A percentile compares a stretch with the other conserved stretches of the same genome.
phyloP scores from a whole-genome alignment of 1,284 basidiomycete genomes.

The Puccinia coronata region DNA sequence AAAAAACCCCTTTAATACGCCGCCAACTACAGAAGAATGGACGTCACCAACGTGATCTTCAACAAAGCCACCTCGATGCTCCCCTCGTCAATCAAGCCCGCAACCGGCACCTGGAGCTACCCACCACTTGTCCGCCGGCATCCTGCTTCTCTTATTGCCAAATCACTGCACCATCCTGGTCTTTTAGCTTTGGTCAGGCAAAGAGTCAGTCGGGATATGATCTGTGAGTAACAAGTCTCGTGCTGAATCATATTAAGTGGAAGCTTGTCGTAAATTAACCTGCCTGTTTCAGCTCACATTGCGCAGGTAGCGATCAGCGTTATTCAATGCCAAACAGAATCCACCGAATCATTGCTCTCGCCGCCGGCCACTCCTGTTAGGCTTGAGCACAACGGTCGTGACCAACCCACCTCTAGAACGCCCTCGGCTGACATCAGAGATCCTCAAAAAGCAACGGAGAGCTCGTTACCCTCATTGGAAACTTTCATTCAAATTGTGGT shows the following conservation, averaged over 20 bases:
- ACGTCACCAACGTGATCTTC: constrained; percentile 4
- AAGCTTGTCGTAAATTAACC: too few relatives aligned
- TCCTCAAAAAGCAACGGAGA: background rate
- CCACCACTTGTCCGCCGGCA: constrained; percentile 61
- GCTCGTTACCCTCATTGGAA: constrained; percentile 72
- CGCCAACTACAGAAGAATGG: constrained; percentile 20
- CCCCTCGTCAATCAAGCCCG: constrained; percentile 24
- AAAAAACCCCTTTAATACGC: background rate
- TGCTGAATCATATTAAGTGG: too few relatives aligned
- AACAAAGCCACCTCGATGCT: constrained; percentile 9
- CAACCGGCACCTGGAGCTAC: constrained; percentile 52
- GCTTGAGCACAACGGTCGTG: background rate
- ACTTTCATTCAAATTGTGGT: constrained; percentile 85
- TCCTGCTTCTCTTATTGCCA: constrained; percentile 70
- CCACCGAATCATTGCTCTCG: constrained; percentile 50
- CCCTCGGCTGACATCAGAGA: background rate
- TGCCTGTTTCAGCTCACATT: constrained; percentile 57
- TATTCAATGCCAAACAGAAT: constrained; percentile 59
- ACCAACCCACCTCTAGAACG: background rate
- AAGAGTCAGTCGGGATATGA: constrained; percentile 77
- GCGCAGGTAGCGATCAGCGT: constrained; percentile 59
- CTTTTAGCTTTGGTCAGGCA: constrained; percentile 75
- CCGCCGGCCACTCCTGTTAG: constrained; percentile 39
- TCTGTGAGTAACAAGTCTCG: constrained; percentile 63
- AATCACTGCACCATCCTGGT: constrained; percentile 70